phyloP scores from a whole-genome alignment of 2,329 filamentous ascomycete species.

The Juglanconis oblonga region DNA sequence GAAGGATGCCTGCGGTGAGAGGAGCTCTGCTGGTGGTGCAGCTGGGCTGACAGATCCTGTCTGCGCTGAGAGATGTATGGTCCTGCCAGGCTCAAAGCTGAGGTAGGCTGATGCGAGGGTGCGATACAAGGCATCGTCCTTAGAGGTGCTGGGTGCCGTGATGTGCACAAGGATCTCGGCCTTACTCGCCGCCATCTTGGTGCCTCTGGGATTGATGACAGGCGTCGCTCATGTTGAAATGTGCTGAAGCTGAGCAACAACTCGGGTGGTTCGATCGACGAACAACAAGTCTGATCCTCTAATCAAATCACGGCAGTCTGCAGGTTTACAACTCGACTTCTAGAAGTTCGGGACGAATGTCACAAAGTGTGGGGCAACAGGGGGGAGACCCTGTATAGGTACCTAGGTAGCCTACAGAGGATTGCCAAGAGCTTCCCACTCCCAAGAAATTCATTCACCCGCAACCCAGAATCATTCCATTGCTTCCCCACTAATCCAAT shows the following conservation, averaged over 20 bases:
- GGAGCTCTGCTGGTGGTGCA: constrained; percentile 4
- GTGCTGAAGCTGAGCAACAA: background rate
- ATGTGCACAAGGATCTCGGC: constrained; percentile 57
- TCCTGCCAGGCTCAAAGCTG: constrained; percentile 37
- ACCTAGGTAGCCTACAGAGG: background rate
- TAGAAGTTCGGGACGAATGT: background rate
- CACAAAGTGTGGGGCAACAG: background rate
- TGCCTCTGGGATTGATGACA: background rate
- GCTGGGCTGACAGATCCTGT: background rate
- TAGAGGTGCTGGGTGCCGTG: constrained; percentile 45
- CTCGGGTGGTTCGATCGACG: background rate
- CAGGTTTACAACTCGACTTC: background rate
- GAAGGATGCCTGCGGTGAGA: constrained; percentile 29
- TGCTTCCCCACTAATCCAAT: too few relatives aligned
- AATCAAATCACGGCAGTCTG: too few relatives aligned
- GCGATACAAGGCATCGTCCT: constrained; percentile 48
- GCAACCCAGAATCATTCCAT: too few relatives aligned
- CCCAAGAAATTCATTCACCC: too few relatives aligned
- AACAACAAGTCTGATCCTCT: too few relatives aligned
- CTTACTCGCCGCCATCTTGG: constrained; percentile 25
- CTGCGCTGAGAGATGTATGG: constrained; percentile 9
- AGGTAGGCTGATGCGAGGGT: constrained; percentile 50
- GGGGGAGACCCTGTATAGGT: background rate
- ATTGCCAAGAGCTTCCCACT: background rate
- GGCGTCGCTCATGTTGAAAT: background rate